phyloP scores from a whole-genome alignment of 441 rosid species.

The Syzygium malaccense region DNA sequence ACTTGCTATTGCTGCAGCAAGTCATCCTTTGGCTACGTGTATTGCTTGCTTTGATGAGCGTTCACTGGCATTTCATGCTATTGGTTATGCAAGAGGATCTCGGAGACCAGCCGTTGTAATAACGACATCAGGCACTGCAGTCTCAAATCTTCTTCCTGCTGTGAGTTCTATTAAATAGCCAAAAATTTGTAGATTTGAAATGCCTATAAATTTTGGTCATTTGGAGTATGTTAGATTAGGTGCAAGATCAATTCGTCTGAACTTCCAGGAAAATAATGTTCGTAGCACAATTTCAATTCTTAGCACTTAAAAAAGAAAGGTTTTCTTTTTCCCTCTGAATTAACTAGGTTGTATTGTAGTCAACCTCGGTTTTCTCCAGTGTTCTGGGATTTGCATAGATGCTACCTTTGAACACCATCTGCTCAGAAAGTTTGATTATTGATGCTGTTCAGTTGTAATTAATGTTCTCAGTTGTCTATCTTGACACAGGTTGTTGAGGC shows the following conservation, averaged over 20 bases:
- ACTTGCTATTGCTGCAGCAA: conserved; percentile 90
- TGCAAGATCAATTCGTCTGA: not conserved
- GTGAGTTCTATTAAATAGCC: conserved; percentile 39
- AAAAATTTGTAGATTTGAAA: not conserved
- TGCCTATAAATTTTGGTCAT: not conserved
- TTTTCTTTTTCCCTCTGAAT: not conserved
- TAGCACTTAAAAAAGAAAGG: not conserved
- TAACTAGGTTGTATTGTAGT: not conserved
- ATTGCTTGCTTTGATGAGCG: conserved; percentile 93
- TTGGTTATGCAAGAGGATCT: conserved; percentile 92
- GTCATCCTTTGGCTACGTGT: conserved; percentile 70
- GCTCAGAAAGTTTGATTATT: not conserved
- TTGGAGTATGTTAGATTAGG: not conserved
- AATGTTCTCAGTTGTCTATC: not conserved
- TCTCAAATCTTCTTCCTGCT: conserved; percentile 98
- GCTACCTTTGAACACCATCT: not conserved
- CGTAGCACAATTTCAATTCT: not conserved
- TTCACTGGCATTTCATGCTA: conserved; percentile 91
- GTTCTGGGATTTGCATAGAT: not conserved
- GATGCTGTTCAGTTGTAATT: not conserved
- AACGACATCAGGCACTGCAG: conserved; percentile 98
- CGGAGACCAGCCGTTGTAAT: conserved; percentile 76
- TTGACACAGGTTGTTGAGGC: conserved; percentile 88
- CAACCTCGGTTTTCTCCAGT: not conserved
- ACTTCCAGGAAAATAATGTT: not conserved